Conservation (phyloP, 106 monocot genomes). For the Dioscorea dumetorum region DNA sequence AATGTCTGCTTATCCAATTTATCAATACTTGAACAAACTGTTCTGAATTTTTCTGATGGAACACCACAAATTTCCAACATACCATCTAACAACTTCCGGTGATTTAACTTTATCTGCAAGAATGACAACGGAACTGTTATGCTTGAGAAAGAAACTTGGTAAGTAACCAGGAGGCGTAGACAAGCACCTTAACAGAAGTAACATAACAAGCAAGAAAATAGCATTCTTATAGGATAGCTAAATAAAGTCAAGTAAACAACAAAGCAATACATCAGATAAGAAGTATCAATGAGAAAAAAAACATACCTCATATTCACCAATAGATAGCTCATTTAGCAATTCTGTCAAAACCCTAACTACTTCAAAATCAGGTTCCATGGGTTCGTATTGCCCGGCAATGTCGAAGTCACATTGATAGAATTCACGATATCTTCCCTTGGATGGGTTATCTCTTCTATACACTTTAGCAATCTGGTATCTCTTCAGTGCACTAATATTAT, state of each 20-base stretch:
- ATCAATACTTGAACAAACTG: constrained; percentile 98
- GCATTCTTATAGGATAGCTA: not conserved
- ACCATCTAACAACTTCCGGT: constrained; percentile 85
- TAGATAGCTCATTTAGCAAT: constrained; percentile 65
- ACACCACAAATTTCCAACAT: constrained; percentile 99
- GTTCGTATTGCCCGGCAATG: constrained; percentile 83
- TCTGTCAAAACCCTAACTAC: constrained; percentile 82
- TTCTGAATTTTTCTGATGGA: constrained; percentile 89
- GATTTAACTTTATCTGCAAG: constrained; percentile 91
- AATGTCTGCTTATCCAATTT: constrained; percentile 96
- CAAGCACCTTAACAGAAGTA: not conserved
- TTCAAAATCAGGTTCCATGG: constrained; percentile 95
- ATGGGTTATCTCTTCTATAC: constrained; percentile 95
- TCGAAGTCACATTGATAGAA: constrained; percentile 99
- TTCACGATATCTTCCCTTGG: constrained; percentile 94
- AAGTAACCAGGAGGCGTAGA: not conserved
- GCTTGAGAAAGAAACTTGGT: too few species aligned
- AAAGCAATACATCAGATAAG: not conserved
- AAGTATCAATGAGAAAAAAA: not conserved
- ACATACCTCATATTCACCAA: constrained; percentile 86
- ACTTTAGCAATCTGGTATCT: constrained; percentile 98
- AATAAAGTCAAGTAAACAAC: not conserved
- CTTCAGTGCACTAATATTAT: constrained; percentile 72
- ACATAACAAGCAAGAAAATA: not conserved
- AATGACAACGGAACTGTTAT: not conserved